These are phyloP conservation scores for Rhodamnia rubescens DNA, from an alignment of 345 rosid species.

Conservation along the genomic window DNA sequence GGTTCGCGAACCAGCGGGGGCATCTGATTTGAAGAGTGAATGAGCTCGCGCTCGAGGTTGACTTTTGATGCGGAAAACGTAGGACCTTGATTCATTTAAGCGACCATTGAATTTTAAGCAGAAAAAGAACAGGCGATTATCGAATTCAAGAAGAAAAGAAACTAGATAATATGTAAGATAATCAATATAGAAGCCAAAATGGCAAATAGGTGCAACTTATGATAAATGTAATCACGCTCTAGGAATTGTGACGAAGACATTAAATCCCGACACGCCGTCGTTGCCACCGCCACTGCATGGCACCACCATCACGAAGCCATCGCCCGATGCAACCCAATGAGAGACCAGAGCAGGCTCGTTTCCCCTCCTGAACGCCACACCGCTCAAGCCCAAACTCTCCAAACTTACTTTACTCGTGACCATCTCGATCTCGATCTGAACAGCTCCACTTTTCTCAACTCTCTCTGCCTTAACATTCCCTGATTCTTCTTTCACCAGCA, in stretches of 20 bases:
- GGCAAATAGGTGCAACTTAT: neutral
- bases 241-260: constrained; percentile 21
- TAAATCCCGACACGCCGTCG: neutral
- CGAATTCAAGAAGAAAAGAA: neutral
- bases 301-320: constrained; percentile 33
- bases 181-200: neutral
- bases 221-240: neutral
- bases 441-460: constrained; percentile 3
- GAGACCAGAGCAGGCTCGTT: constrained; percentile 22
- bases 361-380: constrained; percentile 21
- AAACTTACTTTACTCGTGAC: constrained; percentile 2
- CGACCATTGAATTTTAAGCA: neutral
- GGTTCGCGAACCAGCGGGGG: neutral
- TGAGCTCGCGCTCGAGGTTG: neutral
- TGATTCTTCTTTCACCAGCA: constrained; percentile 33
- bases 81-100: neutral
- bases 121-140: neutral
- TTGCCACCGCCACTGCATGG: constrained; percentile 8
- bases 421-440: neutral
- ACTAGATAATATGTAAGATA: neutral
- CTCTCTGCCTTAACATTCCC: constrained; percentile 21
- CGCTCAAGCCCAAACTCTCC: constrained; percentile 26
- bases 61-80: neutral
- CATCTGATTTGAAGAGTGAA: neutral
- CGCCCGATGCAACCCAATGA: constrained; percentile 35